Conservation (phyloP, 345 rosid genomes). For the Aquilaria sinensis region DNA sequence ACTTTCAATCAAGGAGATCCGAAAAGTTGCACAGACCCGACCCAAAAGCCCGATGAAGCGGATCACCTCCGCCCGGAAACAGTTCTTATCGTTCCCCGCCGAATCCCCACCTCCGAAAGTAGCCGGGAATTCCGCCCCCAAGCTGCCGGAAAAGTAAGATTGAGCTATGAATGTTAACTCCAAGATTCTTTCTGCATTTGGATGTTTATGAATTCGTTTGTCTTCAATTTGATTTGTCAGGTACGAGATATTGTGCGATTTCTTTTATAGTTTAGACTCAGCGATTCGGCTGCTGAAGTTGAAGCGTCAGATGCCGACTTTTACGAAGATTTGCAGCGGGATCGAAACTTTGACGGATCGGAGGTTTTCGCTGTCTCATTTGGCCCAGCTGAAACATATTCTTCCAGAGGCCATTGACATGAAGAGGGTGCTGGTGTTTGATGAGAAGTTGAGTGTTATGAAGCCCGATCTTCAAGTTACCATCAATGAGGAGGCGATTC, state of each 20-base stretch:
- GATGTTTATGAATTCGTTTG: neutral
- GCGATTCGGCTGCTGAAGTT: constrained; percentile 40
- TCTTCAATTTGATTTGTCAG: constrained; percentile 23
- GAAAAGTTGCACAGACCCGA: constrained; percentile 43
- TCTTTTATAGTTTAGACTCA: constrained; percentile 61
- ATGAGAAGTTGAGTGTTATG: constrained; percentile 69
- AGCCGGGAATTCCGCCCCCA: constrained; percentile 11
- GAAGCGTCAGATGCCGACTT: constrained; percentile 49
- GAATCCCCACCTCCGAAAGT: constrained; percentile 16
- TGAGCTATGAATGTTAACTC: neutral
- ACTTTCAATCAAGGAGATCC: constrained; percentile 53
- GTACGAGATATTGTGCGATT: constrained; percentile 50
- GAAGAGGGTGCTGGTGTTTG: constrained; percentile 42
- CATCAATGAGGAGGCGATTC: constrained; percentile 42
- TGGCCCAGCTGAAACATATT: constrained; percentile 71
- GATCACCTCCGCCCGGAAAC: constrained; percentile 32
- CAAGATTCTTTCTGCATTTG: neutral
- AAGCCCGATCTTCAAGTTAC: constrained; percentile 75
- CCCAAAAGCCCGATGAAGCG: constrained; percentile 20
- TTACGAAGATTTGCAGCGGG: constrained; percentile 43
- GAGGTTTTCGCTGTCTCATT: constrained; percentile 67
- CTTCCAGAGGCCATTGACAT: constrained; percentile 78
- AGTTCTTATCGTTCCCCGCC: constrained; percentile 24
- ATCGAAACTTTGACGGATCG: constrained; percentile 70
- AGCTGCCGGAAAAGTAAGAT: constrained; percentile 44